Evolutionary conservation across 352 stramenopile species (phyloP).

Genomic region (Globisporangium paroecandrum): DNA sequence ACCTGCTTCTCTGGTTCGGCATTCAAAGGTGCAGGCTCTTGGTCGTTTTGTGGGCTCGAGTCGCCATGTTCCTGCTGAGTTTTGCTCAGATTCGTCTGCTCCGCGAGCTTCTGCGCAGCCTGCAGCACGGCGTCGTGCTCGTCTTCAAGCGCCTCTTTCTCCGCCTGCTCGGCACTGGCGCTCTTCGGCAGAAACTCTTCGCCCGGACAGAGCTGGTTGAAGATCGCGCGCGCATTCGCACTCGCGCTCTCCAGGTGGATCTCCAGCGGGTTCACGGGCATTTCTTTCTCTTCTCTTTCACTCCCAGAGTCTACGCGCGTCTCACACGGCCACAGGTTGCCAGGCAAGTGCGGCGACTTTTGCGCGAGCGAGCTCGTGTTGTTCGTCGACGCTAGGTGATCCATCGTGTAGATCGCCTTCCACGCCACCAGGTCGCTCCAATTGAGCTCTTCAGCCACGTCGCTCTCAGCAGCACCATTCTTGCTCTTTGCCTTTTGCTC

Average conservation of each 20-base stretch:
- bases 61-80: not conserved
- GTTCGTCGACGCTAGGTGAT: conserved; percentile 32
- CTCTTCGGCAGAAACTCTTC: conserved; percentile 65
- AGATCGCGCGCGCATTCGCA: conserved; percentile 58
- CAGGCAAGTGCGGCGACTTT: conserved; percentile 30
- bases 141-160: conserved; percentile 50
- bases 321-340: conserved; percentile 51
- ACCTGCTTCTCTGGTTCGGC: not conserved
- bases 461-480: not conserved
- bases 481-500: conserved; percentile 12
- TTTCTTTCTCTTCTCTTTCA: not conserved
- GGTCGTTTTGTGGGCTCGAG: not conserved
- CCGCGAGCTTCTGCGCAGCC: conserved; percentile 49
- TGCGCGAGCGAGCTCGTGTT: conserved; percentile 9
- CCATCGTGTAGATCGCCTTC: conserved; percentile 61
- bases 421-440: conserved; percentile 37
- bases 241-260: conserved; percentile 62
- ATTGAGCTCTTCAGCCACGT: conserved; percentile 3
- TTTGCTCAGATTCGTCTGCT: conserved; percentile 7
- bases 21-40: not conserved
- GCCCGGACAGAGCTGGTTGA: conserved; percentile 51
- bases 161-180: conserved; percentile 48
- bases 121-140: conserved; percentile 60
- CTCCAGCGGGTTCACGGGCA: conserved; percentile 36
- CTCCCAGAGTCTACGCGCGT: conserved; percentile 22